Base-by-base conservation (phyloP, 768 basidiomycete genomes). In the Russula dissimulans region DNA sequence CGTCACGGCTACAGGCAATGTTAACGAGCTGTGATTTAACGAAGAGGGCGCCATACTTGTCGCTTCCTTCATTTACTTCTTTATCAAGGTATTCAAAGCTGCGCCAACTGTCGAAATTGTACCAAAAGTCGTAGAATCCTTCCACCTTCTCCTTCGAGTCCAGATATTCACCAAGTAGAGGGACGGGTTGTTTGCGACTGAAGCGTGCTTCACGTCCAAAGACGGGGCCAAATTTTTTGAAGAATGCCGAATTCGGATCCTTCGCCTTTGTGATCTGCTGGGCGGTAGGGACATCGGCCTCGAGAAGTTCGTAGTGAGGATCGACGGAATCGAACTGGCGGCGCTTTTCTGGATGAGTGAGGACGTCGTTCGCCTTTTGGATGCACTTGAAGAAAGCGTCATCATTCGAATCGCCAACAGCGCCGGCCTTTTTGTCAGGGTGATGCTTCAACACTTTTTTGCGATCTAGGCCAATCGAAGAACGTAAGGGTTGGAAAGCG, bases 301-400 rank as follows among this genome's bases (percentile, higher is more conserved):
- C 88, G 63, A 86, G 75, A 48, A 83, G 81, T 36, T 85, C 71
- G 70, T 84, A 87, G 57, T 79, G 71, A 39, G 88, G 89, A 74
- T 99, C 95, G 56, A 97, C 91, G 3, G 92, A 95, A 74, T 99
- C 97, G 75, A 95, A 99, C 72, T 97, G 94, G 49, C 91, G 85
- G 59, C 93, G 85, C 68, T 86, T 86, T 70, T 97, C 93, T 22
- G 84, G 69, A 74, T 95, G 81, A 47, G 85, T 87, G 58, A 99
- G 85, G 44, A 93, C 86, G 67, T 99, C 97, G 74, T 89, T 83
- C n/a, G 95, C 95, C 74, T 99, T 99, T 76, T 91, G 87, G 66
- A 99, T 98, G 72, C 97, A 99, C 76, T 99, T 99, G 89, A 99
- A 99, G 80, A 99, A 98, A 0, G 86, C 86, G 68, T 99, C 95